Percentiles rank a stretch among this genome's conserved stretches.
Evolutionary conservation across 345 rosid species (phyloP).

Genomic region (Lepidium aucheri): DNA sequence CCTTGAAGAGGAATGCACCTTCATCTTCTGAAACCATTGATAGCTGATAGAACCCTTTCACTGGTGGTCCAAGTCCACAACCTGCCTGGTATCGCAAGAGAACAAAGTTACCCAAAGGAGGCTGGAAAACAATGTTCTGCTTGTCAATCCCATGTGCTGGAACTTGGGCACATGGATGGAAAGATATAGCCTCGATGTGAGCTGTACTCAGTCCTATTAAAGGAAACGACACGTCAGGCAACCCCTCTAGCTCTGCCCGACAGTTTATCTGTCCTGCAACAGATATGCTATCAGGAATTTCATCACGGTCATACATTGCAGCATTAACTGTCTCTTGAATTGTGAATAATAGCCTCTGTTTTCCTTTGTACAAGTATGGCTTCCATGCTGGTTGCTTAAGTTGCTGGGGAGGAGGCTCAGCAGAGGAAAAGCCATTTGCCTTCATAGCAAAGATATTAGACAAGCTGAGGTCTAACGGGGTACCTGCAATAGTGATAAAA

Average conservation of each 20-base stretch:
- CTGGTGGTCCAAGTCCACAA: constrained; percentile 73
- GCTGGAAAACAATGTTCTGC: constrained; percentile 80
- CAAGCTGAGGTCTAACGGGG: constrained; percentile 77
- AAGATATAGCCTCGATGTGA: constrained; percentile 66
- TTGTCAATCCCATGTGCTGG: constrained; percentile 76
- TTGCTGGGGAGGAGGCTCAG: constrained; percentile 71
- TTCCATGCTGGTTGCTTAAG: constrained; percentile 95
- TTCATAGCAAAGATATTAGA: constrained; percentile 55
- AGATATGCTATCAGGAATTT: constrained; percentile 78
- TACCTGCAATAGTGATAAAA: constrained; percentile 36
- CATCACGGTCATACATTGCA: constrained; percentile 86
- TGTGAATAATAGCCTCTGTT: constrained; percentile 71
- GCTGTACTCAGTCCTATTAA: constrained; percentile 56
- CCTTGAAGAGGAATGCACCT: constrained; percentile 88
- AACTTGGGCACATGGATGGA: constrained; percentile 86
- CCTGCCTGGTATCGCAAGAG: constrained; percentile 75
- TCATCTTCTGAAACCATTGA: constrained; percentile 97
- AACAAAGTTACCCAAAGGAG: constrained; percentile 78
- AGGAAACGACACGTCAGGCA: constrained; percentile 91
- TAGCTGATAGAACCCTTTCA: constrained; percentile 86
- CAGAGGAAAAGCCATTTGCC: constrained; percentile 70
- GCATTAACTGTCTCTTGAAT: constrained; percentile 70
- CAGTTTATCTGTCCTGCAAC: constrained; percentile 89
- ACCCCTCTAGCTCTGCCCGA: constrained; percentile 81
- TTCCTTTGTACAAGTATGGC: constrained; percentile 87